These are phyloP conservation scores for Xylariales sp. DNA, from an alignment of 2,329 filamentous ascomycete genomes.

Conservation along the genomic window DNA sequence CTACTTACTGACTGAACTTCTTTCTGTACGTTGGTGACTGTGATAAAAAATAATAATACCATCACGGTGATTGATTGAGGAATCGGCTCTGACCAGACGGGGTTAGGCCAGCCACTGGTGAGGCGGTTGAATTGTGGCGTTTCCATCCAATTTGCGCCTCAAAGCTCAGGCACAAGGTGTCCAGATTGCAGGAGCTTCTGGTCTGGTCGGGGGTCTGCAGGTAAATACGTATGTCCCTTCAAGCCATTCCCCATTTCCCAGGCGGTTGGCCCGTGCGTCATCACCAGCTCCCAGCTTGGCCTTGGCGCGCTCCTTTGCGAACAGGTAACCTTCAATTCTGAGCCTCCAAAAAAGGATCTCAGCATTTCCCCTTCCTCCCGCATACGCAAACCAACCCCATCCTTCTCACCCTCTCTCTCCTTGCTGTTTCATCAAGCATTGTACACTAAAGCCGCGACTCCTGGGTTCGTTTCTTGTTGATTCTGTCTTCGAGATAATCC, in stretches of 20 bases:
- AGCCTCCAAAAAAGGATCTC: constrained; percentile 16
- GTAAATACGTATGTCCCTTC: too few species aligned
- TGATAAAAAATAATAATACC: too few species aligned
- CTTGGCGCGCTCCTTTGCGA: constrained; percentile 22
- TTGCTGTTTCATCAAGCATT: constrained; percentile 8
- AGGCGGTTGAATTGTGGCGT: too few species aligned
- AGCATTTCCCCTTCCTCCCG: constrained; percentile 11
- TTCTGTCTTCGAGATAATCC: constrained; percentile 10
- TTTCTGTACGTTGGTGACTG: too few species aligned
- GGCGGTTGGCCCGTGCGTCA: constrained; percentile 3
- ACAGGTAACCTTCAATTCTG: constrained; percentile 24
- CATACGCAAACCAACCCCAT: constrained; percentile 11
- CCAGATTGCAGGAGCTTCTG: not conserved
- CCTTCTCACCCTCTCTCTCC: constrained; percentile 9
- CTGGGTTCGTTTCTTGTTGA: constrained; percentile 4
- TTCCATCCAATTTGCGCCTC: too few species aligned
- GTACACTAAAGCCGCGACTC: constrained; percentile 14
- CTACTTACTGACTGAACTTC: too few species aligned
- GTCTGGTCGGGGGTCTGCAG: not conserved
- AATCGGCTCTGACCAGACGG: too few species aligned
- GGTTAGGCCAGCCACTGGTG: too few species aligned
- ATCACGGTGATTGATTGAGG: too few species aligned
- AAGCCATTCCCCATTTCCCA: too few species aligned
- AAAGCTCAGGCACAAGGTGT: not conserved
- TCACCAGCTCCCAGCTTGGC: too few species aligned